Evolutionary conservation across 352 stramenopile genomes (phyloP).

Genomic region (Blastocystis sp.): DNA sequence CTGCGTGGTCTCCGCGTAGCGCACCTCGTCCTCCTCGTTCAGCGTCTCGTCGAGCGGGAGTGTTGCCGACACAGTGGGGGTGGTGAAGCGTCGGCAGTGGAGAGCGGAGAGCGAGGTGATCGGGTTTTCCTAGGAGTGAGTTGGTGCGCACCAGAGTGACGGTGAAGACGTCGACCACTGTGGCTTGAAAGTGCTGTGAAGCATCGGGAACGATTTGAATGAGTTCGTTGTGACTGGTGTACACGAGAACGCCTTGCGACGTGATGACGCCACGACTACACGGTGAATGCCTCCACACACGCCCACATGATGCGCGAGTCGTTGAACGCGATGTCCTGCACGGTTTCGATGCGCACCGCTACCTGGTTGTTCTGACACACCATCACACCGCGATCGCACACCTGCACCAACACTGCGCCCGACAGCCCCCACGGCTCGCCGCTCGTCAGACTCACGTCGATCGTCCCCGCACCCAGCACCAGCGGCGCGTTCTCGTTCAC

Average conservation of each 20-base stretch:
- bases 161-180: neutral
- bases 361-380: neutral
- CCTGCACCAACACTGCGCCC: constrained; percentile 12
- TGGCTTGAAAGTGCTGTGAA: neutral
- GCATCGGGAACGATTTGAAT: neutral
- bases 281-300: neutral
- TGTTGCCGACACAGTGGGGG: neutral
- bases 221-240: neutral
- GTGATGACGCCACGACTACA: neutral
- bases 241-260: neutral
- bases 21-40: neutral
- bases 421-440: neutral
- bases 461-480: neutral
- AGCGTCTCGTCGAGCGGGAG: neutral
- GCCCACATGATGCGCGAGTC: neutral
- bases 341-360: neutral
- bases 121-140: neutral
- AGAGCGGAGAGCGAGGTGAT: neutral
- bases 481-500: constrained; percentile 6
- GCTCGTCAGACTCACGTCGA: constrained; percentile 13
- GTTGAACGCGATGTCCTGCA: neutral
- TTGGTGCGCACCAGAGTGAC: neutral
- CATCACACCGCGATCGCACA: constrained; percentile 24
- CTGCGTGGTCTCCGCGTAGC: neutral
- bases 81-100: neutral